phyloP scores from a whole-genome alignment of 495 filamentous ascomycete genomes.

The Penicillium herquei region DNA sequence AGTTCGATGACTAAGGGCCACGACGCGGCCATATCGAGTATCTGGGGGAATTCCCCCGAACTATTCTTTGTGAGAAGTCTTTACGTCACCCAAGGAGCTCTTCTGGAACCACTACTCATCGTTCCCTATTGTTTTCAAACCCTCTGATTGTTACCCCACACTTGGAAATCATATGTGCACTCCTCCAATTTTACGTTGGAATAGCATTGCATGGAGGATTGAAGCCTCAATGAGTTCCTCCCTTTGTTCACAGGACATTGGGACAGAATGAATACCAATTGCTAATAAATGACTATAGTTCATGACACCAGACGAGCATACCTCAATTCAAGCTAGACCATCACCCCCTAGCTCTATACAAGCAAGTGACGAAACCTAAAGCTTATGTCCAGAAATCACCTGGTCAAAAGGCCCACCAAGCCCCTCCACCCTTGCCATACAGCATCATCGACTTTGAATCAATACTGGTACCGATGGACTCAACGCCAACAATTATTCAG shows the following conservation, averaged over 20 bases:
- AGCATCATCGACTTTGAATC: slow-evolving; percentile 29
- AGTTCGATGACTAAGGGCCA: neutral
- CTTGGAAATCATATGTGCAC: neutral
- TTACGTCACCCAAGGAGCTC: slow-evolving; percentile 7
- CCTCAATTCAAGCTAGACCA: too few relatives aligned
- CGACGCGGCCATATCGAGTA: neutral
- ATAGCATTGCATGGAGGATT: too few relatives aligned
- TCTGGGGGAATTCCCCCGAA: too few relatives aligned
- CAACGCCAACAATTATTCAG: neutral
- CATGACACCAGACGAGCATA: too few relatives aligned
- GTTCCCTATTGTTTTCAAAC: neutral
- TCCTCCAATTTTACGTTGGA: too few relatives aligned
- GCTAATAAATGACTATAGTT: too few relatives aligned
- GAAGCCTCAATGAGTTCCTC: too few relatives aligned
- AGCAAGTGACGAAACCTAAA: slow-evolving; percentile 11
- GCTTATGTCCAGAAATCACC: slow-evolving; percentile 14
- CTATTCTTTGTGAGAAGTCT: slow-evolving; percentile 1
- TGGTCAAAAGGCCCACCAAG: slow-evolving; percentile 13
- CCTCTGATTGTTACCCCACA: slow-evolving; percentile 5
- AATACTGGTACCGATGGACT: slow-evolving; percentile 11
- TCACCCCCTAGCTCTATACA: neutral
- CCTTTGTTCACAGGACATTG: too few relatives aligned
- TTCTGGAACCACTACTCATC: neutral
- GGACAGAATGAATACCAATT: too few relatives aligned
- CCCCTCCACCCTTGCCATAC: neutral